Conservation (phyloP, 768 basidiomycete genomes). For the Pulveroboletus sp. region DNA sequence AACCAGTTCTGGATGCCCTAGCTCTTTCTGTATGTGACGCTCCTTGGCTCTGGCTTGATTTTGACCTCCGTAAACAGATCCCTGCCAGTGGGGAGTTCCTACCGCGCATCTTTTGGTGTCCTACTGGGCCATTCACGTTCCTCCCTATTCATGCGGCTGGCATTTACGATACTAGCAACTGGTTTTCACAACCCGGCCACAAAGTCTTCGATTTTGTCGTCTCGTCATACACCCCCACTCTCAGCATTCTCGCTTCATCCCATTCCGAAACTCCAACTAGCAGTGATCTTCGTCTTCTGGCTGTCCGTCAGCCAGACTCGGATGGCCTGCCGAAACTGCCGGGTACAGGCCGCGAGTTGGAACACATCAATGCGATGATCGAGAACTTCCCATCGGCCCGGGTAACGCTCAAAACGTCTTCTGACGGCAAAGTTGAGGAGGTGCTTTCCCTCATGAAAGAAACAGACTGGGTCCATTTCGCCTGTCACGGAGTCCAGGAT, state of each 20-base stretch:
- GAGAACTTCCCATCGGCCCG: too few relatives aligned
- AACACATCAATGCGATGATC: slow-evolving; percentile 19
- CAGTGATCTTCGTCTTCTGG: not conserved
- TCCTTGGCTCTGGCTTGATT: not conserved
- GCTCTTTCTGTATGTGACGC: not conserved
- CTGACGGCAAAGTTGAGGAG: not conserved
- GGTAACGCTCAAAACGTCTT: too few relatives aligned
- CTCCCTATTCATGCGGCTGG: slow-evolving; percentile 4
- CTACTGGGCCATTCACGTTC: not conserved
- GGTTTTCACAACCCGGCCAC: too few relatives aligned
- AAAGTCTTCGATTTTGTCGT: too few relatives aligned
- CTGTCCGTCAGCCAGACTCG: too few relatives aligned
- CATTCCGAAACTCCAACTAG: not conserved
- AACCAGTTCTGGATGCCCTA: slow-evolving; percentile 2
- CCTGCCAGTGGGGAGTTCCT: too few relatives aligned
- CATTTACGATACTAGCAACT: not conserved
- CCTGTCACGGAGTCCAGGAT: too few relatives aligned
- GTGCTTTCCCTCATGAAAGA: not conserved
- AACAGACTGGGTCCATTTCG: not conserved
- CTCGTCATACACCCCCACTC: too few relatives aligned
- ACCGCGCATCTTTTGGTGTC: too few relatives aligned
- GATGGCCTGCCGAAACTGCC: slow-evolving; percentile 2
- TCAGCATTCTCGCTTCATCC: not conserved
- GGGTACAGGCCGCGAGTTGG: slow-evolving; percentile 15
- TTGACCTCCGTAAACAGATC: not conserved